phyloP scores from a whole-genome alignment of 169 alveolate genomes.

The Plasmodium chabaudi region DNA sequence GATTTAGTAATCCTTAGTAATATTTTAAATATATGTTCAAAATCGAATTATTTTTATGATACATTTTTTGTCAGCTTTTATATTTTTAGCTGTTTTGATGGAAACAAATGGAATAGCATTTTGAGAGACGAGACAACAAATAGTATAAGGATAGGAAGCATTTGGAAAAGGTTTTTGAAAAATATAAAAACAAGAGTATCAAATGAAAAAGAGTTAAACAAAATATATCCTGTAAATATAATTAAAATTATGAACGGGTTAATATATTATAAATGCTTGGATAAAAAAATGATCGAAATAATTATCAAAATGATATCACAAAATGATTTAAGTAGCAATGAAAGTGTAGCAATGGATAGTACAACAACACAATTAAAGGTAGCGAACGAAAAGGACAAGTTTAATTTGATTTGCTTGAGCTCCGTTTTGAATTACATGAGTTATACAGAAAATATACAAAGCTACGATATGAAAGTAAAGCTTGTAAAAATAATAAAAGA shows the following conservation, averaged over 20 bases:
- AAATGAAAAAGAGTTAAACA: conserved; percentile 8
- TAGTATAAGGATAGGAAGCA: not conserved
- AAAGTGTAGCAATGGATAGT: not conserved
- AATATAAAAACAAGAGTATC: conserved; percentile 9
- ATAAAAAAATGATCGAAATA: conserved; percentile 21
- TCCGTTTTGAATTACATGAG: conserved; percentile 47
- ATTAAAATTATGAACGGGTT: conserved; percentile 36
- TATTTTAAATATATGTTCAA: conserved; percentile 31
- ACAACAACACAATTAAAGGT: not conserved
- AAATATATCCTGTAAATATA: conserved; percentile 32
- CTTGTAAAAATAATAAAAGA: conserved; percentile 25
- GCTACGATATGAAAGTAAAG: conserved; percentile 25
- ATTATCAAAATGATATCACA: conserved; percentile 18
- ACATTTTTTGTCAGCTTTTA: conserved; percentile 31
- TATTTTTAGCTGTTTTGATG: not conserved
- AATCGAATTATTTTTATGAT: conserved; percentile 14
- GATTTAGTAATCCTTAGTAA: conserved; percentile 43
- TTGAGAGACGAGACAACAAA: not conserved
- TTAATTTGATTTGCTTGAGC: conserved; percentile 29
- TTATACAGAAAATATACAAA: conserved; percentile 43
- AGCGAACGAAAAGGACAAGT: not conserved
- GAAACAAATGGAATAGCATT: not conserved
- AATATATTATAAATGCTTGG: conserved; percentile 18
- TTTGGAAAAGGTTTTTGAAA: conserved; percentile 35
- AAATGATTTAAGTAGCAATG: not conserved